Base-by-base conservation (phyloP, 1,284 basidiomycete species). In the Marasmius sp. region DNA sequence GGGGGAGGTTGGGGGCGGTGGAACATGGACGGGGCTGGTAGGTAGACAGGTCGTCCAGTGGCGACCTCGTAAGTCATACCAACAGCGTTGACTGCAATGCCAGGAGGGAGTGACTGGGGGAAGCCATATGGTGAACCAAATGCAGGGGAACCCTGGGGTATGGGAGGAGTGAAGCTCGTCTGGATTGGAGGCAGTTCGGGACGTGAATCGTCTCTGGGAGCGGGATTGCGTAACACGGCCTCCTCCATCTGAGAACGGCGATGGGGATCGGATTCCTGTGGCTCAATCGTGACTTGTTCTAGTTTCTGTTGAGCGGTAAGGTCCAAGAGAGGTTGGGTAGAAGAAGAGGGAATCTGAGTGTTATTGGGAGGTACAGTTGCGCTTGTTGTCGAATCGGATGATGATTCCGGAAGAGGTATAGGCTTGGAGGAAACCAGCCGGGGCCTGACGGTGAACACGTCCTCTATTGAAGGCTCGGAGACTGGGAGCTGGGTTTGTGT, bases 21-120 rank as follows among this genome's bases (percentile, higher is more conserved):
- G 70, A 86, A 91, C 75, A 91, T 81, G 16, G 81, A 77, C 8
- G 83, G 79, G 41, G 83, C 77, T 65, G 84, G 86, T 16, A 92
- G 78, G 67, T 88, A 89, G 38, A 93, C 86, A 7, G 89, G 85
- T 45, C 88, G 88, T 34, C 92, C 91, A 6, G 89, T 92, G 10
- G 89, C 85, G 60, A 93, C 71, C 71, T 93, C 91, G 72, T 88
- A 94, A 27, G 90, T 81, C 75, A 91, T 83, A 41, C 91, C 92
- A 59, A 87, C 85, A 54, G 85, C 84, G 64, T 86, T 85, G 69
- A 93, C 75, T 11, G 82, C 90, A 59, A 94, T 81, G 49, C 92
- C 92, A 11, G 85, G 90, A 16, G 92, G 91, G 9, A 93, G 73
- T 45, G 85, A 65, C 11, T 83, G 80, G 2, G 79, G 77, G 69